phyloP scores from a whole-genome alignment of 345 rosid species.

The Raphanus raphanistrum region DNA sequence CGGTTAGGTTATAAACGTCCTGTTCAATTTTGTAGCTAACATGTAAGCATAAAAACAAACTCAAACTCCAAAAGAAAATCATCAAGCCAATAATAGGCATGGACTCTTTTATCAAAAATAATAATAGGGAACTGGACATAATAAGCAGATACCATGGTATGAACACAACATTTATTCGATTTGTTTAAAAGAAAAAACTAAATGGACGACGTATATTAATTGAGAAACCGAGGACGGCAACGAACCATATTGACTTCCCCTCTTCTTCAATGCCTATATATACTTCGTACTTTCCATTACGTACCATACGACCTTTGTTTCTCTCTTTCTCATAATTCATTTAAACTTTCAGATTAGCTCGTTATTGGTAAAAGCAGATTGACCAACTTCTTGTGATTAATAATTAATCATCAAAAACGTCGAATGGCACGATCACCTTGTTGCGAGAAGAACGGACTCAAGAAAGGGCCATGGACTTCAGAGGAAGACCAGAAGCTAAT shows the following conservation, averaged over 20 bases:
- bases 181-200: not conserved
- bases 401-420: not conserved
- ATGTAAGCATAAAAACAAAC: slow-evolving; percentile 8
- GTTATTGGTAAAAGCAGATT: not conserved
- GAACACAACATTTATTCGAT: not conserved
- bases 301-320: slow-evolving; percentile 39
- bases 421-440: slow-evolving; percentile 81
- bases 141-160: slow-evolving; percentile 12
- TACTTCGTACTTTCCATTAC: slow-evolving; percentile 37
- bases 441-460: slow-evolving; percentile 74
- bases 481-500: slow-evolving; percentile 77
- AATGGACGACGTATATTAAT: slow-evolving; percentile 61
- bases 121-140: not conserved
- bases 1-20: not conserved
- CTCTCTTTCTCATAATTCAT: slow-evolving; percentile 22
- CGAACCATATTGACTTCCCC: slow-evolving; percentile 71
- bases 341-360: slow-evolving; percentile 12
- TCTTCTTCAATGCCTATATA: slow-evolving; percentile 45
- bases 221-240: slow-evolving; percentile 71
- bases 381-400: not conserved
- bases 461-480: slow-evolving; percentile 89
- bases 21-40: not conserved
- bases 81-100: not conserved
- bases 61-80: not conserved
- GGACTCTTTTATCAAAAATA: too few species aligned